A percentile compares a stretch with the other conserved stretches of the same genome.
These are phyloP conservation scores for Pseudogymnoascus sp. DNA, from an alignment of 2,329 filamentous ascomycete species.

Conservation along the genomic window DNA sequence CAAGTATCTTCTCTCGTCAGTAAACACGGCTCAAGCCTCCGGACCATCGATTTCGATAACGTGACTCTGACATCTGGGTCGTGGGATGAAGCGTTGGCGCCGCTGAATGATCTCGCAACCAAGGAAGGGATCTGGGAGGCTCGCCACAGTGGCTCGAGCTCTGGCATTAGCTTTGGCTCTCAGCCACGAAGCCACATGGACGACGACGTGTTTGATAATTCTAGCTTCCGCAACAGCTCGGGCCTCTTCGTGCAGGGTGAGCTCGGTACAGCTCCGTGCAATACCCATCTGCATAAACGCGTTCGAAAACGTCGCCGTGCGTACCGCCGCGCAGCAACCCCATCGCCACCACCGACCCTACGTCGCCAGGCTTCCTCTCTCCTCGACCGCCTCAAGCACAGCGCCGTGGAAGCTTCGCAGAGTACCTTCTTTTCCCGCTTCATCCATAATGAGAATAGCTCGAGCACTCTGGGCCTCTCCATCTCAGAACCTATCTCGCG, in stretches of 20 bases:
- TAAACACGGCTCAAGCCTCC: conserved; percentile 58
- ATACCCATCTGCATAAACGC: background rate
- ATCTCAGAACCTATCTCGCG: background rate
- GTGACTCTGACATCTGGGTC: conserved; percentile 61
- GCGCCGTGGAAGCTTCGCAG: background rate
- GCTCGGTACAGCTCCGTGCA: background rate
- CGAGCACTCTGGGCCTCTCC: background rate
- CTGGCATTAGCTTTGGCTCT: background rate
- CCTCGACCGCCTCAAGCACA: background rate
- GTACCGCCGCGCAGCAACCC: background rate
- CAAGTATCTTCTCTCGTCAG: conserved; percentile 64
- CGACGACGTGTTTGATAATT: background rate
- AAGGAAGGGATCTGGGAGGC: conserved; percentile 10
- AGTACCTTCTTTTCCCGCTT: background rate
- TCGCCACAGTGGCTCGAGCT: conserved; percentile 13
- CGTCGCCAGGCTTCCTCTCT: background rate
- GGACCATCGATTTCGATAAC: conserved; percentile 74
- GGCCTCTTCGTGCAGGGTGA: background rate
- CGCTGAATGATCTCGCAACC: conserved; percentile 38
- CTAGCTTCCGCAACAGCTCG: conserved; percentile 1
- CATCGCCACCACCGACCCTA: background rate
- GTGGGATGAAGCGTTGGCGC: conserved; percentile 77
- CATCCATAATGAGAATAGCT: background rate
- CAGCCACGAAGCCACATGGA: conserved; percentile 8
- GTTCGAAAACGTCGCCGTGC: background rate